phyloP scores from a whole-genome alignment of 2,329 filamentous ascomycete species.

The Trichoderma lentiforme region DNA sequence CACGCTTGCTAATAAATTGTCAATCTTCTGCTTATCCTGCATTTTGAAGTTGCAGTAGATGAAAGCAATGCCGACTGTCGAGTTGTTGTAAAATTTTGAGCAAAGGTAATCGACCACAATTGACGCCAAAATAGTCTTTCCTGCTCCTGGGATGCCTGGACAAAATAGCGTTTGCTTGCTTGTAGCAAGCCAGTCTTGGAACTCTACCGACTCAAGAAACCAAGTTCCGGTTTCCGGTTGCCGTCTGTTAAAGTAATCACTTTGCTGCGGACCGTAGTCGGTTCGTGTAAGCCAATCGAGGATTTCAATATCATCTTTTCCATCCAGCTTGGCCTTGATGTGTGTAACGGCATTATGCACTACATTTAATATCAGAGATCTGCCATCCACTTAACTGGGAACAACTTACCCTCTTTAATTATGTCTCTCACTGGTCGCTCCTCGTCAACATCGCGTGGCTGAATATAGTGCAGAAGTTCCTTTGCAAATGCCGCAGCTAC shows the following conservation, averaged over 20 bases:
- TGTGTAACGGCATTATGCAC: not conserved
- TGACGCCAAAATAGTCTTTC: slow-evolving; percentile 46
- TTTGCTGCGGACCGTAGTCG: slow-evolving; percentile 39
- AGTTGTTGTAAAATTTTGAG: slow-evolving; percentile 14
- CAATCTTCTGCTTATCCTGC: slow-evolving; percentile 32
- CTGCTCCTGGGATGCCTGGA: slow-evolving; percentile 45
- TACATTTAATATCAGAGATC: not conserved
- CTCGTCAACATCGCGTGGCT: slow-evolving; percentile 1
- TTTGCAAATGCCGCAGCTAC: slow-evolving; percentile 1
- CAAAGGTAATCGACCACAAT: slow-evolving; percentile 41
- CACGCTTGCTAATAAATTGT: not conserved
- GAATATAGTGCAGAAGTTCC: not conserved
- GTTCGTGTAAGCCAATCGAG: slow-evolving; percentile 39
- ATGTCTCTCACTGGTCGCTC: not conserved
- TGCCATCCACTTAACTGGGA: not conserved
- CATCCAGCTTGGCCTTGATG: not conserved
- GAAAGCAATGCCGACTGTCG: slow-evolving; percentile 39
- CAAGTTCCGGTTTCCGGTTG: slow-evolving; percentile 43
- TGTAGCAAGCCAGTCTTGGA: slow-evolving; percentile 29
- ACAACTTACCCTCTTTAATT: not conserved
- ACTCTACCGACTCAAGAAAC: slow-evolving; percentile 41
- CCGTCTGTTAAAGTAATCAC: slow-evolving; percentile 34
- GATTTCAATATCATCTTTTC: slow-evolving; percentile 20
- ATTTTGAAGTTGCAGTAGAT: slow-evolving; percentile 41
- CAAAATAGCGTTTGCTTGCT: slow-evolving; percentile 40